phyloP scores from a whole-genome alignment of 139 green algal genomes.

The Coelastrella sp. region DNA sequence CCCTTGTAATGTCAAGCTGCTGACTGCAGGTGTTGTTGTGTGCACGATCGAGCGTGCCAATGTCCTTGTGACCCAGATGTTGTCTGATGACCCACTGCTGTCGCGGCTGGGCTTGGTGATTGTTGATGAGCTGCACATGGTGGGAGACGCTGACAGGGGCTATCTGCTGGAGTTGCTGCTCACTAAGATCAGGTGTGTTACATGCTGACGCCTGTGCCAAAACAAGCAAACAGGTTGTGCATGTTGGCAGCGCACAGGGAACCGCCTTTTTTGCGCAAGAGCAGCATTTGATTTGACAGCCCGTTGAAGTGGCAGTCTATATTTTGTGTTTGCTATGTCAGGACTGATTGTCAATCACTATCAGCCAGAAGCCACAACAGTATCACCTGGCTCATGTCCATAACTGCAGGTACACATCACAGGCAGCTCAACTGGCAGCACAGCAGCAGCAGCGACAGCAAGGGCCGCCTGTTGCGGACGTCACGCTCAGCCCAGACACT shows the following conservation, averaged over 20 bases:
- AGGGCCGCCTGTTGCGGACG: neutral
- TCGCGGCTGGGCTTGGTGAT: conserved; percentile 77
- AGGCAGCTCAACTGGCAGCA: conserved; percentile 13
- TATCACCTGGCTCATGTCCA: no score
- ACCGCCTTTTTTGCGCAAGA: neutral
- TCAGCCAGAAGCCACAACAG: no score
- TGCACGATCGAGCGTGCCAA: conserved; percentile 95
- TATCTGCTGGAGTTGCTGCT: conserved; percentile 97
- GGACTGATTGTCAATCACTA: no score
- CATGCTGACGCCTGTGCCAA: neutral
- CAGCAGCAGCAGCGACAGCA: conserved; percentile 40
- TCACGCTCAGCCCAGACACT: neutral
- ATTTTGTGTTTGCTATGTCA: neutral
- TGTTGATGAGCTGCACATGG: conserved; percentile 84
- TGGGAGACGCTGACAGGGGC: conserved; percentile 85
- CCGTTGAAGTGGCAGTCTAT: neutral
- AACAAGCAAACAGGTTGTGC: neutral
- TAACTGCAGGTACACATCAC: conserved; percentile 29
- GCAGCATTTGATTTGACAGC: neutral
- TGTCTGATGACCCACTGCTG: conserved; percentile 81
- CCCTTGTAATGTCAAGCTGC: neutral
- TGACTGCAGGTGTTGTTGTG: conserved; percentile 70
- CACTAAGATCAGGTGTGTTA: conserved; percentile 86
- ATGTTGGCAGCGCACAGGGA: neutral
- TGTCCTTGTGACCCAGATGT: conserved; percentile 68